These are phyloP conservation scores for Cordia subcordata DNA, from an alignment of 257 asterid species.

Conservation along the genomic window DNA sequence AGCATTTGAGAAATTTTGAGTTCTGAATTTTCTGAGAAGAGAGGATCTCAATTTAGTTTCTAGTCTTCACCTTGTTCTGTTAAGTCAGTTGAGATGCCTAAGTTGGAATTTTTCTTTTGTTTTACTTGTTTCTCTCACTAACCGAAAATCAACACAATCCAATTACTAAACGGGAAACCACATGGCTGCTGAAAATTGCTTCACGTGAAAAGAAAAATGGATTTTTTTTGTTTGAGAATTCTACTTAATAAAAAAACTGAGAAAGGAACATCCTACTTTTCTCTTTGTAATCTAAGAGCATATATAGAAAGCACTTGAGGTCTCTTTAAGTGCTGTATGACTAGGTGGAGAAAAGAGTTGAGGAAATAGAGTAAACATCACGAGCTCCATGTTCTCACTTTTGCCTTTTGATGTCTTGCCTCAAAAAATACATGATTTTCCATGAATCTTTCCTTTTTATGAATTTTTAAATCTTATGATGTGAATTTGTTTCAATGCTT, in stretches of 20 bases:
- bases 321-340: conserved; percentile 31
- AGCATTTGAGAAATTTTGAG: too few species aligned
- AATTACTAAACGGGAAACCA: not conserved
- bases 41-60: too few species aligned
- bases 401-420: conserved; percentile 26
- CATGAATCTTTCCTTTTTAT: conserved; percentile 15
- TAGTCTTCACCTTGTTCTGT: too few species aligned
- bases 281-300: conserved; percentile 13
- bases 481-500: conserved; percentile 39
- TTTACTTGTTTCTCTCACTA: not conserved
- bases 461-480: conserved; percentile 24
- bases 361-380: conserved; percentile 40
- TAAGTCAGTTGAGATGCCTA: too few species aligned
- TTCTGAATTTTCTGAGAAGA: too few species aligned
- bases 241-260: not conserved
- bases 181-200: not conserved
- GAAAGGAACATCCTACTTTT: conserved; percentile 8
- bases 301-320: conserved; percentile 33
- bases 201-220: not conserved
- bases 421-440: conserved; percentile 27
- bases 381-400: conserved; percentile 43
- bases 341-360: conserved; percentile 25
- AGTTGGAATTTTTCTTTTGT: not conserved
- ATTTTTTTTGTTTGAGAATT: too few species aligned
- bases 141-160: not conserved